These are phyloP conservation scores for Chrysopogon serrulatus DNA, from an alignment of 176 grass and related monocot genomes.

Conservation along the genomic window DNA sequence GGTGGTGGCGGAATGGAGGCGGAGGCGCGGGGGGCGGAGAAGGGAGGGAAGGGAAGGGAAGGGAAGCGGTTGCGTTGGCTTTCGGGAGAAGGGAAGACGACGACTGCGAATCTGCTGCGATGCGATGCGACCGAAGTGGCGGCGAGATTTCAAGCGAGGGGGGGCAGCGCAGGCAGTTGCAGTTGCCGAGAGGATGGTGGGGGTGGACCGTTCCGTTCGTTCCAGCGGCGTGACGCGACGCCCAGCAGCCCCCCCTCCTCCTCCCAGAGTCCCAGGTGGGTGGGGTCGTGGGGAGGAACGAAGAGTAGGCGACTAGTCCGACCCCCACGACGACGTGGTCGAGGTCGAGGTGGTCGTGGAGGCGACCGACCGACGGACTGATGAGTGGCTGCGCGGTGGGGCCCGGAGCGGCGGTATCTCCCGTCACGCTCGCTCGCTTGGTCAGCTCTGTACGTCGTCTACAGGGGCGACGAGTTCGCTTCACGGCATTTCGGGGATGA, in stretches of 20 bases:
- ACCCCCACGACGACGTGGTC: not conserved
- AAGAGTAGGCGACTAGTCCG: too few relatives aligned
- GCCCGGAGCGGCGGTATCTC: not conserved
- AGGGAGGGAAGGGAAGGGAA: not conserved
- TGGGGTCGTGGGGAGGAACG: too few relatives aligned
- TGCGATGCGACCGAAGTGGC: not conserved
- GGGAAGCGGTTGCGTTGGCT: constrained; percentile 36
- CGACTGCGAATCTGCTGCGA: too few relatives aligned
- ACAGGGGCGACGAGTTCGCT: not conserved
- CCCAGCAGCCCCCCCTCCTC: too few relatives aligned
- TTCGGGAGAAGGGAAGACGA: not conserved
- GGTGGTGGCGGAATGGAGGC: not conserved
- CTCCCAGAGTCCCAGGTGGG: too few relatives aligned
- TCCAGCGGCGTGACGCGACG: too few relatives aligned
- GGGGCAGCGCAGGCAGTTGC: not conserved
- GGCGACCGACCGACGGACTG: not conserved
- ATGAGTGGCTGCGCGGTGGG: not conserved
- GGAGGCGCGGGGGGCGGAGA: not conserved
- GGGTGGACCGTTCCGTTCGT: not conserved
- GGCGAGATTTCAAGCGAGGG: not conserved
- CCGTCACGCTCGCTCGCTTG: not conserved
- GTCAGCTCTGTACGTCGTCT: not conserved
- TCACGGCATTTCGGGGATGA: not conserved
- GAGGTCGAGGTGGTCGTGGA: not conserved
- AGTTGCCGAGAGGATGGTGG: not conserved